Conservation (phyloP, 73 alveolate species). For the Halteria grandinella region DNA sequence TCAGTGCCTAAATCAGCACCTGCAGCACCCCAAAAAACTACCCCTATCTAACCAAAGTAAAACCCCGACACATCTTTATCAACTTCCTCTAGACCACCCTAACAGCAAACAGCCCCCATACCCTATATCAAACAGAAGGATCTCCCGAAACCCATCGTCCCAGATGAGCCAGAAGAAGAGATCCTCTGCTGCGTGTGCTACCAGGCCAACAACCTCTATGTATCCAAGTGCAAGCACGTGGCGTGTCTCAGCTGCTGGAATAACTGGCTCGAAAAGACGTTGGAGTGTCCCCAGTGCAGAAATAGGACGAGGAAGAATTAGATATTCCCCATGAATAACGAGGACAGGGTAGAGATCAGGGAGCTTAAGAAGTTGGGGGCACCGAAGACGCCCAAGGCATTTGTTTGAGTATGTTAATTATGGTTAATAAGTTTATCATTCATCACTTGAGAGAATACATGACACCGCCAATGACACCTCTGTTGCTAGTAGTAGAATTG, state of each 20-base stretch:
- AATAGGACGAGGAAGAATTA: conserved; percentile 54
- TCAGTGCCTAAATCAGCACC: neutral
- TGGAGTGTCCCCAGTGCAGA: conserved; percentile 62
- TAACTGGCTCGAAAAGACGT: conserved; percentile 31
- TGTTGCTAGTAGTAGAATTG: conserved; percentile 12
- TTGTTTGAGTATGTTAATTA: too few relatives aligned
- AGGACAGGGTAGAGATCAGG: neutral
- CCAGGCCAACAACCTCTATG: conserved; percentile 11
- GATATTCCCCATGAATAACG: conserved; percentile 33
- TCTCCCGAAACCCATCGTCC: too few relatives aligned
- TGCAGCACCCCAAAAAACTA: neutral
- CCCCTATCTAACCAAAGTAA: neutral
- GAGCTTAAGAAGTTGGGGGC: neutral
- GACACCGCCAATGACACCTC: conserved; percentile 27
- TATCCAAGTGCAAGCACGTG: conserved; percentile 52
- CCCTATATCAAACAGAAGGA: conserved; percentile 1
- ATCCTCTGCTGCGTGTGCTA: conserved; percentile 45
- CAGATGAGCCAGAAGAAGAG: conserved; percentile 11
- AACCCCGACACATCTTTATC: neutral
- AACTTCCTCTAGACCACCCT: neutral
- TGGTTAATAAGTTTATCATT: neutral
- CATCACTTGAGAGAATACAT: neutral
- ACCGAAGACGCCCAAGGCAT: neutral
- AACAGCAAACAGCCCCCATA: neutral
- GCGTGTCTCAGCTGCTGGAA: conserved; percentile 53